phyloP scores from a whole-genome alignment of 164 flowering plant species.

The Vitis riparia region DNA sequence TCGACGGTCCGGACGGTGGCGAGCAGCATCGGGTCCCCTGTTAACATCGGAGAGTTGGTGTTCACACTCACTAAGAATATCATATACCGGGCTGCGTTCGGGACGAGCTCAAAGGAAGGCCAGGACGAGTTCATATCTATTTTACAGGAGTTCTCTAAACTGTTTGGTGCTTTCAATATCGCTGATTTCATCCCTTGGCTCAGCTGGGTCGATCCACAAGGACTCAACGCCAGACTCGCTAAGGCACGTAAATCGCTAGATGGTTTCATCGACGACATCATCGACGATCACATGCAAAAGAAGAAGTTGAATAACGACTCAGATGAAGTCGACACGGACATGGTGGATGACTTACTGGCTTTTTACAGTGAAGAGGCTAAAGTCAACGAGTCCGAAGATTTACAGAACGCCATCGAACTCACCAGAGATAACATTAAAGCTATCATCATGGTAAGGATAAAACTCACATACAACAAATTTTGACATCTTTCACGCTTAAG shows the following conservation, averaged over 20 bases:
- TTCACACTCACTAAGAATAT: conserved; percentile 60
- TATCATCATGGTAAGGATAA: conserved; percentile 68
- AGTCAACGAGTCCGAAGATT: conserved; percentile 38
- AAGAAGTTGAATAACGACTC: conserved; percentile 4
- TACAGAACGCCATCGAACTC: conserved; percentile 46
- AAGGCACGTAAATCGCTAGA: conserved; percentile 27
- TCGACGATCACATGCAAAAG: conserved; percentile 35
- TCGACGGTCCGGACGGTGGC: conserved; percentile 26
- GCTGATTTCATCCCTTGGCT: conserved; percentile 31
- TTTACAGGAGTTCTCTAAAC: conserved; percentile 32
- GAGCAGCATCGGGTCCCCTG: conserved; percentile 25
- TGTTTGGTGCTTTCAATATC: conserved; percentile 30
- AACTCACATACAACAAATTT: too few species aligned
- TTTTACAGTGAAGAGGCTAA: conserved; percentile 47
- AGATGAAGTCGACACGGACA: conserved; percentile 38
- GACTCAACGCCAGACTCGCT: conserved; percentile 13
- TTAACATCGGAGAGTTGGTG: conserved; percentile 64
- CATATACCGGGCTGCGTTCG: conserved; percentile 44
- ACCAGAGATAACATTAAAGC: conserved; percentile 79
- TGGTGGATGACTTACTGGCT: conserved; percentile 77
- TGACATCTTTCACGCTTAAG: too few species aligned
- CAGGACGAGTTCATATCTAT: conserved; percentile 28
- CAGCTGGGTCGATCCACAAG: conserved; percentile 15
- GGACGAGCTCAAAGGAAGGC: conserved; percentile 16
- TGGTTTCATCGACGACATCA: conserved; percentile 29